Conservation (phyloP, 208 protist species). For the Crithidia mellificae region DNA sequence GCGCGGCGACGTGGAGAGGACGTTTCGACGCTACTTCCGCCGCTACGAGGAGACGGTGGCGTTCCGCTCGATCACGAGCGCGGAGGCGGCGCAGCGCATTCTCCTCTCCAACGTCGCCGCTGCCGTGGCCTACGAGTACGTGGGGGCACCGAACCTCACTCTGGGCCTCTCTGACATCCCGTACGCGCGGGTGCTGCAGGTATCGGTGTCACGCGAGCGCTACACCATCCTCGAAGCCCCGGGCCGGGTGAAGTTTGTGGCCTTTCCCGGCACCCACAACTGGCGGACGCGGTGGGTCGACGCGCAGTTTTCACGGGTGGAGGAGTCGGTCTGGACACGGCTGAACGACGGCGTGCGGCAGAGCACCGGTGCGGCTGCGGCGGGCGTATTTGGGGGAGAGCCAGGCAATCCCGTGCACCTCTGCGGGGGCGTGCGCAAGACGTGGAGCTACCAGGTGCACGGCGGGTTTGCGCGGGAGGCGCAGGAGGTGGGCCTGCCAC, state of each 20-base stretch:
- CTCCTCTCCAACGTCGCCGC: slow-evolving; percentile 61
- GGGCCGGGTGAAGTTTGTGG: slow-evolving; percentile 69
- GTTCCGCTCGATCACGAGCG: slow-evolving; percentile 41
- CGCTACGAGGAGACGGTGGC: slow-evolving; percentile 51
- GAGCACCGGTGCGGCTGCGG: not conserved
- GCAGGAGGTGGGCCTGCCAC: slow-evolving; percentile 40
- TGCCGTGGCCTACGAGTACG: slow-evolving; percentile 72
- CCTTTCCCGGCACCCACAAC: slow-evolving; percentile 85
- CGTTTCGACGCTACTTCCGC: slow-evolving; percentile 54
- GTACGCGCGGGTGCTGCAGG: slow-evolving; percentile 61
- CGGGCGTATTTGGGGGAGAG: too few species aligned
- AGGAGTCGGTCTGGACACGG: slow-evolving; percentile 36
- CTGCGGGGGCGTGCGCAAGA: slow-evolving; percentile 46
- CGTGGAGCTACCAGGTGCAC: slow-evolving; percentile 67
- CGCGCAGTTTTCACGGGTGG: slow-evolving; percentile 40
- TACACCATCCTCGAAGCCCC: slow-evolving; percentile 76
- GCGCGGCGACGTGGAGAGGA: slow-evolving; percentile 37
- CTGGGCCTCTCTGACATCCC: slow-evolving; percentile 68
- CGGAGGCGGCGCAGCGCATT: slow-evolving; percentile 44
- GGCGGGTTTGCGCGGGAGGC: slow-evolving; percentile 68
- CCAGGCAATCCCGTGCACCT: slow-evolving; percentile 17
- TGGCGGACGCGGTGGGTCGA: slow-evolving; percentile 63
- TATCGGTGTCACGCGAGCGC: slow-evolving; percentile 38
- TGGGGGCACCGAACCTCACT: slow-evolving; percentile 52
- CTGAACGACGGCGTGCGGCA: slow-evolving; percentile 42